phyloP scores from a whole-genome alignment of 106 monocot species.

The Posidonia australis region DNA sequence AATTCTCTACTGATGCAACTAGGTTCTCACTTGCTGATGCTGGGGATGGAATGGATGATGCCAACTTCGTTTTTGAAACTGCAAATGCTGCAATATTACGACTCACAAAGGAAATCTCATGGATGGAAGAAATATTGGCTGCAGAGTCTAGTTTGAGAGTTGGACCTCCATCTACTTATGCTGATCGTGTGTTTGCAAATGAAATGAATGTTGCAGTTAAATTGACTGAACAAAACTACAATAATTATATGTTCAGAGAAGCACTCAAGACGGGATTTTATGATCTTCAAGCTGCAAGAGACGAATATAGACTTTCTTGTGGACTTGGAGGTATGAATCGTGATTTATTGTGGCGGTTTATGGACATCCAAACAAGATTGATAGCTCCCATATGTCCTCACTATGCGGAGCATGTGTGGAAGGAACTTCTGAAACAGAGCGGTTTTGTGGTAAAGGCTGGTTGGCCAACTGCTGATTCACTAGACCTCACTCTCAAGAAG shows the following conservation, averaged over 20 bases:
- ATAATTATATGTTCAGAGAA: conserved; percentile 72
- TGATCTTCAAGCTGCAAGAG: conserved; percentile 78
- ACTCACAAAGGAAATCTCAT: conserved; percentile 75
- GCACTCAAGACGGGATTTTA: conserved; percentile 86
- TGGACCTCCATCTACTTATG: conserved; percentile 50
- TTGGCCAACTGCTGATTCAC: conserved; percentile 44
- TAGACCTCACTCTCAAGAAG: conserved; percentile 52
- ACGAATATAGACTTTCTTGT: conserved; percentile 83
- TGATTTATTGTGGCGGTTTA: conserved; percentile 57
- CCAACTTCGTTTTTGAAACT: conserved; percentile 85
- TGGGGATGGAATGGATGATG: conserved; percentile 91
- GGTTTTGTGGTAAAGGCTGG: conserved; percentile 65
- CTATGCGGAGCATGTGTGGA: conserved; percentile 80
- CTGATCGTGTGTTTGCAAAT: conserved; percentile 71
- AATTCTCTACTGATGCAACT: conserved; percentile 78
- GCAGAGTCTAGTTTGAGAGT: conserved; percentile 42
- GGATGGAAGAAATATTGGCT: conserved; percentile 79
- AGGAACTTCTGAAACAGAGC: conserved; percentile 40
- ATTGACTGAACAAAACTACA: conserved; percentile 41
- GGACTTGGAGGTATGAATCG: conserved; percentile 65
- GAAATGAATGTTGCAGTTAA: conserved; percentile 68
- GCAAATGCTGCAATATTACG: conserved; percentile 85
- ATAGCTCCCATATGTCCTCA: conserved; percentile 81
- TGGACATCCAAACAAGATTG: conserved; percentile 78
- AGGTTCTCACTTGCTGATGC: conserved; percentile 84